Conservation (phyloP, 192 early-diverging fungal species). For the Spizellomyces punctatus region DNA sequence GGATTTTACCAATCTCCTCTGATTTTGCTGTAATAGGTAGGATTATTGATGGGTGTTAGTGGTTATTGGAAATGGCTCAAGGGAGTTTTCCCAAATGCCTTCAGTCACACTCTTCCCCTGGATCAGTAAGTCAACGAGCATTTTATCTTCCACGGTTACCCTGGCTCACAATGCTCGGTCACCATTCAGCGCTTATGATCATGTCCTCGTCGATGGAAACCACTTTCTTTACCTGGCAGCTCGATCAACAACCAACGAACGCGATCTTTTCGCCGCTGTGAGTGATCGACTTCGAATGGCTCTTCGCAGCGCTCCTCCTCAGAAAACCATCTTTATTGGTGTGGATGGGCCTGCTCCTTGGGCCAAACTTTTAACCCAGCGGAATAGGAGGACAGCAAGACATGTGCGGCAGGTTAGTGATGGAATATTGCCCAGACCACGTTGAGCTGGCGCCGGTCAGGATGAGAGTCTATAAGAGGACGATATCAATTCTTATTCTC, state of each 20-base stretch:
- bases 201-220: slow-evolving; percentile 15
- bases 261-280: not conserved
- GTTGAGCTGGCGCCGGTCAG: too few species aligned
- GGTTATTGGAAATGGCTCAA: slow-evolving; percentile 3
- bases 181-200: not conserved
- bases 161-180: not conserved
- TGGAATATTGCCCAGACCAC: too few species aligned
- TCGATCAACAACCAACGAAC: not conserved
- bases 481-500: too few species aligned
- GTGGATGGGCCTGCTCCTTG: slow-evolving; percentile 11
- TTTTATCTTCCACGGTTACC: not conserved
- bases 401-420: not conserved
- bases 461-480: too few species aligned
- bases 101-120: not conserved
- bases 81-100: not conserved
- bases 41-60: not conserved
- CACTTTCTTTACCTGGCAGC: slow-evolving; percentile 5
- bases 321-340: not conserved
- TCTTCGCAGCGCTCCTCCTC: not conserved
- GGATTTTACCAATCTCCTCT: too few species aligned
- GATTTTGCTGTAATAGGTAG: too few species aligned
- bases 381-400: slow-evolving; percentile 1
- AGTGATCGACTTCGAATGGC: not conserved
- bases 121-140: not conserved
- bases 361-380: not conserved